phyloP scores from a whole-genome alignment of 495 filamentous ascomycete species.

The Chaetomium cochliodes region DNA sequence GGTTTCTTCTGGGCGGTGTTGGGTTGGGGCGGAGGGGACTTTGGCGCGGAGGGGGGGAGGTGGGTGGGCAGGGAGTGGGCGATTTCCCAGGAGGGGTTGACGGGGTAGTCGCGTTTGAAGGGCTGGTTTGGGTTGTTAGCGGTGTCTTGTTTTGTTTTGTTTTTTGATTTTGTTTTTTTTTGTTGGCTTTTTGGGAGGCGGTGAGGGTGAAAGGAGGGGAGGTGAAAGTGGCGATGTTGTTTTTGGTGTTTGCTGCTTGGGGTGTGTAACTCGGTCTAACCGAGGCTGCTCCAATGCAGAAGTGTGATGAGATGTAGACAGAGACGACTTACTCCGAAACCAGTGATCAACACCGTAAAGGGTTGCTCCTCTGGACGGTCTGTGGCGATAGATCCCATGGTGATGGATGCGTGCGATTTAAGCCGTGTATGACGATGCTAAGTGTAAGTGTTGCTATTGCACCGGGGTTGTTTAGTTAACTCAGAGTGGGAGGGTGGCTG shows the following conservation, averaged over 20 bases:
- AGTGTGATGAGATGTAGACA: background rate
- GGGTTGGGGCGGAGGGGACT: constrained; percentile 24
- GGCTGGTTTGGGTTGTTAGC: constrained; percentile 47
- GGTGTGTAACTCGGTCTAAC: no score
- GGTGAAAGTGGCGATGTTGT: background rate
- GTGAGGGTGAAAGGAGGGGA: background rate
- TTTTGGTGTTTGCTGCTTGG: no score
- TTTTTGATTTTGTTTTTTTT: background rate
- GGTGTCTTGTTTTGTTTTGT: background rate
- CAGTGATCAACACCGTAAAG: constrained; percentile 68
- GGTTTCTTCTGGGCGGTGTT: constrained; percentile 16
- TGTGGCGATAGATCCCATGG: constrained; percentile 42
- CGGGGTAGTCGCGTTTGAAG: constrained; percentile 60
- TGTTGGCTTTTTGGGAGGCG: no score
- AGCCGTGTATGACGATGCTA: background rate
- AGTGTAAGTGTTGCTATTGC: background rate
- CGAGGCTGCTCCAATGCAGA: no score
- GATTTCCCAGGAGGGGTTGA: constrained; percentile 73
- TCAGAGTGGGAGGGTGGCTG: no score
- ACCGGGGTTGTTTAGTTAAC: background rate
- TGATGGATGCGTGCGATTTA: background rate
- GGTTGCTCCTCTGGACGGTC: constrained; percentile 38
- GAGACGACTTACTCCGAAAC: constrained; percentile 60
- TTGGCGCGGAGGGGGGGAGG: constrained; percentile 50
- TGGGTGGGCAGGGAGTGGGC: constrained; percentile 51